Evolutionary conservation across 139 green algal genomes (phyloP).

Genomic region (Chlamydomonas eustigma): DNA sequence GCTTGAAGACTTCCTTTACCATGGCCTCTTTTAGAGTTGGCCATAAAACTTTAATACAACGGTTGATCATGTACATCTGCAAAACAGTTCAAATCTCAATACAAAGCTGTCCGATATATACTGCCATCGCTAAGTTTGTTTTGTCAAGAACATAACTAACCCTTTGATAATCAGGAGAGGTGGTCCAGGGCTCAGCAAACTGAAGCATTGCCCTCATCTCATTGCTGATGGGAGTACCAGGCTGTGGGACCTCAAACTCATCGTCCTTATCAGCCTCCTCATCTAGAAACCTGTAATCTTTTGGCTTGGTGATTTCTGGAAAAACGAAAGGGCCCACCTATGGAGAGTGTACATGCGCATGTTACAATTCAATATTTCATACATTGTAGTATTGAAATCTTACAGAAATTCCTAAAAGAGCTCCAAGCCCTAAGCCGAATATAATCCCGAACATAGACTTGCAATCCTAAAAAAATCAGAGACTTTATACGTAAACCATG

Average conservation of each 20-base stretch:
- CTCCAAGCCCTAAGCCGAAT: not conserved
- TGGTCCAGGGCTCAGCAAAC: slow-evolving; percentile 11
- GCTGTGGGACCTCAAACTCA: not conserved
- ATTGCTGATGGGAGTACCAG: not conserved
- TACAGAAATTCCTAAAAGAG: not conserved
- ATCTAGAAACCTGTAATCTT: not conserved
- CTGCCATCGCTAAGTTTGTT: not conserved
- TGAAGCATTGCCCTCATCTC: slow-evolving; percentile 6
- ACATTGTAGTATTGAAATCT: not conserved
- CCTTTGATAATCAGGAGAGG: slow-evolving; percentile 6
- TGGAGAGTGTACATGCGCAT: not conserved
- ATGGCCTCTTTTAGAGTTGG: not conserved
- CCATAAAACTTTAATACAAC: slow-evolving; percentile 7
- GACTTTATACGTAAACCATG: too few species aligned
- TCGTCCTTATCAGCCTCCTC: slow-evolving; percentile 10
- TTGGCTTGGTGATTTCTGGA: not conserved
- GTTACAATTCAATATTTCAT: not conserved
- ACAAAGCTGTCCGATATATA: too few species aligned
- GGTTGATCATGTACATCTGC: slow-evolving; percentile 17
- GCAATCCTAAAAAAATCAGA: too few species aligned
- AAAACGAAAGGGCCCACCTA: not conserved
- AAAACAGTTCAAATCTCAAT: too few species aligned
- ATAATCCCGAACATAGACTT: not conserved
- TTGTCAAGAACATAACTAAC: slow-evolving; percentile 1
- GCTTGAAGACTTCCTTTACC: slow-evolving; percentile 6